Evolutionary conservation across 2,329 filamentous ascomycete genomes (phyloP).

Genomic region (Fusarium sulawesiense): DNA sequence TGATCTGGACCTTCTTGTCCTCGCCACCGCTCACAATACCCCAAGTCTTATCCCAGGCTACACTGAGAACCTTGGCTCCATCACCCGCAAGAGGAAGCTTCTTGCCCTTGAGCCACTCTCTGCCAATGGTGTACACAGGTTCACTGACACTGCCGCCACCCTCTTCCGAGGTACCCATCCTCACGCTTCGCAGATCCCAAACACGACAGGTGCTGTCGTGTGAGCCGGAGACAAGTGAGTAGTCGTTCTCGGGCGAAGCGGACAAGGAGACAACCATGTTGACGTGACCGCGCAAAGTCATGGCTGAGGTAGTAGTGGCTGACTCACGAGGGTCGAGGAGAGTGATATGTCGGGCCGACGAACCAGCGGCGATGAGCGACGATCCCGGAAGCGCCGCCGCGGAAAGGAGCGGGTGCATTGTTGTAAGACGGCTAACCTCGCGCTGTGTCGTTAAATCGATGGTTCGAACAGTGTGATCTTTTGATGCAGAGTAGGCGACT

Average conservation of each 20-base stretch:
- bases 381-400: constrained; percentile 77
- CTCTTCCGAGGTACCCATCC: constrained; percentile 69
- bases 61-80: constrained; percentile 88
- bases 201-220: constrained; percentile 93
- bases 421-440: constrained; percentile 84
- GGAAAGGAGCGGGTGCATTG: constrained; percentile 84
- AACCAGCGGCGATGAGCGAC: constrained; percentile 77
- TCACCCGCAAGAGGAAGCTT: constrained; percentile 78
- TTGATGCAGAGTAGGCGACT: constrained; percentile 90
- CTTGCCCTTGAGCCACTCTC: constrained; percentile 76
- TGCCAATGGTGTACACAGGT: constrained; percentile 78
- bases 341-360: constrained; percentile 86
- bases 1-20: constrained; percentile 95
- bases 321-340: constrained; percentile 90
- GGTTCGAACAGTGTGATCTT: constrained; percentile 91
- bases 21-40: constrained; percentile 93
- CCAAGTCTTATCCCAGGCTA: constrained; percentile 85
- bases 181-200: constrained; percentile 87
- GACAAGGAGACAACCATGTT: constrained; percentile 72
- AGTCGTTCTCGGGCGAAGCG: constrained; percentile 72
- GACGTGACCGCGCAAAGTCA: constrained; percentile 91
- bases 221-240: constrained; percentile 87
- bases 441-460: constrained; percentile 87
- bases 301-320: constrained; percentile 79
- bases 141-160: constrained; percentile 74